Base-by-base conservation (phyloP, 371 early-diverging fungal genomes). In the Entomophthora muscae region DNA sequence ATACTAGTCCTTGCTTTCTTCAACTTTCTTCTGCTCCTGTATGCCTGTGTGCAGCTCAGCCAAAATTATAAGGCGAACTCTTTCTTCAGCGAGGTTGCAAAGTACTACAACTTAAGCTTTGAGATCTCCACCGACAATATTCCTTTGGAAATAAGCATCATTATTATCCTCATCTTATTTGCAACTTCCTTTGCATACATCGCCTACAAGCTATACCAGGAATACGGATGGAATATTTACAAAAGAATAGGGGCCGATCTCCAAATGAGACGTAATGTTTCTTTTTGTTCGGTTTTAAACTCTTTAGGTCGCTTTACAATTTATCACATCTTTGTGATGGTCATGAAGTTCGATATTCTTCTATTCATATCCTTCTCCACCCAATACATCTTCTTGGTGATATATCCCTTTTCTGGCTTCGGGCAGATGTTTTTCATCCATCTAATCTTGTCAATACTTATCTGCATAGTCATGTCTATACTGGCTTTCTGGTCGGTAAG, bases 171-270 rank as follows among this genome's bases (percentile, higher is more conserved):
- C 68, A 51, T 66, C 21, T 7, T 72, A 12, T 70, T 73, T 55
- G 65, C 75, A 0, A 32, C 60, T 0, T 67, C 59, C 26, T 72
- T 75, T 61, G 68, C 70, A n/a, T 66, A 63, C 65, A 63, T 72
- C n/a, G 71, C 75, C 5, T 73, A 73, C 61, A 72, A 72, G 57
- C 73, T 93, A 31, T 93, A 91, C 72, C 81, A 83, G 64, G 87
- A 91, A 69, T 95, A 90, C 73, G 93, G 94, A 52, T 95, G 94
- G 94, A 84, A 82, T 66, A 88, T 94, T 27, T 95, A 91, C 75
- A 95, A 95, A 72, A 83, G 88, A 71, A 92, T 95, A 68, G 96
- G 96, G 2, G 95, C 94, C 1, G 93, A 94, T 72, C 72, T 91
- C 60, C 73, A 78, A 27, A 89, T 95, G 82, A 74, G 88, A 76